Base-by-base conservation (phyloP, 352 stramenopile species). In the Vaucheria bursata region DNA sequence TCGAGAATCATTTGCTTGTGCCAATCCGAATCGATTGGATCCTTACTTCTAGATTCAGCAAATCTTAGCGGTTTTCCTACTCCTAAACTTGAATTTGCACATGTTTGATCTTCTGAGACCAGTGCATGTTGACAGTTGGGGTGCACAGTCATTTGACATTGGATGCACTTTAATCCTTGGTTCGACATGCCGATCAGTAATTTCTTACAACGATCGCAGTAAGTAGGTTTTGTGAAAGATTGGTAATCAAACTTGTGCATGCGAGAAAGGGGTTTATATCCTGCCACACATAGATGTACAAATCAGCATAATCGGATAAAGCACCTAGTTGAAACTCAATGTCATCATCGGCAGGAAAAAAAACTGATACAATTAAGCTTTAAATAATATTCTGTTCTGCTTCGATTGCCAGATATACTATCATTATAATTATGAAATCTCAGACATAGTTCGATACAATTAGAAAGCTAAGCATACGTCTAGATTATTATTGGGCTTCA, bases 181-280 rank as follows among this genome's bases (percentile, higher is more conserved):
- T 78, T 75, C 39, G 77, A 79, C 39, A 82, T 69, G 29, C 77
- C 77, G 29, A 82, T 71, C 12, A 82, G 77, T 5, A 82, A 73
- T 66, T 82, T 73, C 39, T 65, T 67, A 49, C 77, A 82, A 4
- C 36, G 66, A 68, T 82, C 68, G 71, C 77, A 82, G 53, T 79
- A 82, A 40, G 77, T 82, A 39, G 77, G 77, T 39, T 38, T 45
- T 40, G 71, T 70, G 71, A 79, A 82, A 59, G 33, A 79, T 45
- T 82, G 69, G 37, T 79, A 37, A 38, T 33, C 36, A 31, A 82
- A 49, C 8, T 25, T 39, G 70, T 82, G 77, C 7, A 82, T 37
- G 29, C 35, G 36, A 4, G 77, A 74, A 39, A 82, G 77, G 29
- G 77, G 53, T 2, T 34, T 2, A 34, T 68, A 68, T 31, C 2